Conservation (phyloP, 345 rosid genomes). For the Populus tremula region DNA sequence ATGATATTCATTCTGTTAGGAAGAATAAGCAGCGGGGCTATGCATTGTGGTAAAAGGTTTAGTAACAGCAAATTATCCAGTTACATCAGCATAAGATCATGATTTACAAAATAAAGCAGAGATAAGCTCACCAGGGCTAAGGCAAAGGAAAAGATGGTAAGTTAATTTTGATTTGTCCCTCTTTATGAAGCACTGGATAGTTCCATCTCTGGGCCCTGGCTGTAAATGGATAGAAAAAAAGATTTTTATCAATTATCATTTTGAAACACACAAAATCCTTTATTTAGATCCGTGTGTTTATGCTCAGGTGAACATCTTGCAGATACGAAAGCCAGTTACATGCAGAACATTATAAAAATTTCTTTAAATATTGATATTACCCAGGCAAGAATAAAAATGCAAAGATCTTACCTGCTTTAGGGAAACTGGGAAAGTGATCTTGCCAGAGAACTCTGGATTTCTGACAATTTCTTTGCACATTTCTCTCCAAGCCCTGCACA, state of each 20-base stretch:
- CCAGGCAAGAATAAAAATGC: background rate
- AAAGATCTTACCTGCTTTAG: conserved; percentile 73
- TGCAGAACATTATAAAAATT: background rate
- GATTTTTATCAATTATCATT: conserved; percentile 8
- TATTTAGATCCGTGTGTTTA: background rate
- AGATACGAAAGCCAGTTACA: conserved; percentile 3
- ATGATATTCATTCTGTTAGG: background rate
- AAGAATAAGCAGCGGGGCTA: background rate
- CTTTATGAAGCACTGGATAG: conserved; percentile 88
- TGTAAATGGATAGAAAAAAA: conserved; percentile 33
- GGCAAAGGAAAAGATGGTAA: conserved; percentile 90
- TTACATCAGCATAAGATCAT: background rate
- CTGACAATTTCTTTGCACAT: conserved; percentile 88
- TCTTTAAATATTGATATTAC: background rate
- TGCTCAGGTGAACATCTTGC: background rate
- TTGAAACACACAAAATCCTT: background rate
- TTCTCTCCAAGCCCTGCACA: conserved; percentile 90
- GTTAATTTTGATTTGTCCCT: conserved; percentile 85
- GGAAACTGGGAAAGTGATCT: conserved; percentile 89
- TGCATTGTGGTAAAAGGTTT: background rate
- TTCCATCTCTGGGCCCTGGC: conserved; percentile 86
- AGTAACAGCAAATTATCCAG: background rate
- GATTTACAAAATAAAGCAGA: background rate
- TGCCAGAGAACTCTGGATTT: conserved; percentile 77
- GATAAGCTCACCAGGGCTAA: conserved; percentile 65